phyloP scores from a whole-genome alignment of 139 green algal species.

The Micractinium conductrix region DNA sequence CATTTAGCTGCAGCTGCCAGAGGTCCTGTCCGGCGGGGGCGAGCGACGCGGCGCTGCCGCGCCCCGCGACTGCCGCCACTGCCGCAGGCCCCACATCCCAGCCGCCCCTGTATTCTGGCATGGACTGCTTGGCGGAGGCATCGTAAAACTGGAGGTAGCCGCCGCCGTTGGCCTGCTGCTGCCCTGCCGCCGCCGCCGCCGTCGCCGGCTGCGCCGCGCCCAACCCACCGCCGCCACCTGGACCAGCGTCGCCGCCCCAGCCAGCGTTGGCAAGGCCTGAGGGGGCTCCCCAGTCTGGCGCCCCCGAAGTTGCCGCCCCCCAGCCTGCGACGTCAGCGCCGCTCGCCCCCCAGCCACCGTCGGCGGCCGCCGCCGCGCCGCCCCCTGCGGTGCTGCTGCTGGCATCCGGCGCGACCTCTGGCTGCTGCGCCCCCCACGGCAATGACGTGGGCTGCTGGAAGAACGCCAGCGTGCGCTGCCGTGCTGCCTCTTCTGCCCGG shows the following conservation, averaged over 20 bases:
- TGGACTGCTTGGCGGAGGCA: neutral
- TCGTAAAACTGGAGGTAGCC: neutral
- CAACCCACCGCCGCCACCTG: neutral
- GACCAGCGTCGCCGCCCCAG: neutral
- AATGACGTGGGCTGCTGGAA: neutral
- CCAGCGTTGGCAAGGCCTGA: no score
- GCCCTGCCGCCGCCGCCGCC: neutral
- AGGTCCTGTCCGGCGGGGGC: neutral
- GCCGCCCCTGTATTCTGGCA: slow-evolving; percentile 12
- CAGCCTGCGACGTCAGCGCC: no score
- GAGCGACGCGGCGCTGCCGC: neutral
- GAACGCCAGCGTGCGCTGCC: neutral
- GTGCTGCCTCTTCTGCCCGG: slow-evolving; percentile 8
- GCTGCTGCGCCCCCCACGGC: neutral
- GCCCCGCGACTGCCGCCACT: neutral
- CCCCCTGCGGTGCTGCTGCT: neutral
- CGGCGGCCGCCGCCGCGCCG: neutral
- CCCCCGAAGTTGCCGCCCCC: no score
- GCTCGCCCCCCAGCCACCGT: no score
- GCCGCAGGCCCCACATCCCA: neutral
- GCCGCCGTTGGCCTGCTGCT: neutral
- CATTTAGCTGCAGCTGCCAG: neutral
- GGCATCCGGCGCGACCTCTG: neutral
- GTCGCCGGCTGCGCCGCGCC: neutral
- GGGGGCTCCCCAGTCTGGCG: no score